phyloP scores from a whole-genome alignment of 1,284 basidiomycete genomes.

The Trametes pubescens region DNA sequence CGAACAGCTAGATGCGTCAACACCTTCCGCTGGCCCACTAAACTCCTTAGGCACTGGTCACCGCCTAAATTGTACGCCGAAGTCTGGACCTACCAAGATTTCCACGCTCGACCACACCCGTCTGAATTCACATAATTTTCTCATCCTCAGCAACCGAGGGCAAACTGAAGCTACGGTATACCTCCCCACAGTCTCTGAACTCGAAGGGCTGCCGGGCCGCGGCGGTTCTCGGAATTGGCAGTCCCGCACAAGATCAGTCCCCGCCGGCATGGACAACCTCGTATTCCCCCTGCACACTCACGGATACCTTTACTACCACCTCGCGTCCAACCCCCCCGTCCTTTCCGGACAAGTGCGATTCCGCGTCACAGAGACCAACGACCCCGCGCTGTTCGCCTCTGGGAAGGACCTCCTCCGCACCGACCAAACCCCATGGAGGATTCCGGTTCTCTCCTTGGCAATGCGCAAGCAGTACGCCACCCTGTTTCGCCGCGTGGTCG shows the following conservation, averaged over 20 bases:
- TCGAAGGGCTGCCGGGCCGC: no score
- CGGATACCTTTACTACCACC: neutral
- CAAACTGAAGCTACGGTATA: no score
- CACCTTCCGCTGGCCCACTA: no score
- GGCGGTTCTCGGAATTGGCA: no score
- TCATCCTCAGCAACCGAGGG: neutral
- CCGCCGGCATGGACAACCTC: neutral
- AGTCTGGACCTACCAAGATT: neutral
- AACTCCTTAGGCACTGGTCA: no score
- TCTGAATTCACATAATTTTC: neutral
- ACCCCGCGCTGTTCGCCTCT: neutral
- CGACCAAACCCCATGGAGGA: neutral
- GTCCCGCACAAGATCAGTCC: no score
- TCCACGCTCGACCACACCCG: neutral
- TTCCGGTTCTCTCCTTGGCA: neutral
- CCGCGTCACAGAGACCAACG: neutral
- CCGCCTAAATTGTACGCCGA: no score
- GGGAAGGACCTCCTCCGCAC: neutral
- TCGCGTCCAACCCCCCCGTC: neutral
- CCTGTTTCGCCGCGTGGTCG: neutral
- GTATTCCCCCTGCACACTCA: neutral
- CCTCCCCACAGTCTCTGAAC: no score
- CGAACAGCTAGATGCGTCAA: no score
- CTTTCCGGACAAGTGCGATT: neutral
- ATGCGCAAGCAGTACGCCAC: neutral